Evolutionary conservation across 345 rosid species (phyloP).

Genomic region (Bruguiera sexangula): DNA sequence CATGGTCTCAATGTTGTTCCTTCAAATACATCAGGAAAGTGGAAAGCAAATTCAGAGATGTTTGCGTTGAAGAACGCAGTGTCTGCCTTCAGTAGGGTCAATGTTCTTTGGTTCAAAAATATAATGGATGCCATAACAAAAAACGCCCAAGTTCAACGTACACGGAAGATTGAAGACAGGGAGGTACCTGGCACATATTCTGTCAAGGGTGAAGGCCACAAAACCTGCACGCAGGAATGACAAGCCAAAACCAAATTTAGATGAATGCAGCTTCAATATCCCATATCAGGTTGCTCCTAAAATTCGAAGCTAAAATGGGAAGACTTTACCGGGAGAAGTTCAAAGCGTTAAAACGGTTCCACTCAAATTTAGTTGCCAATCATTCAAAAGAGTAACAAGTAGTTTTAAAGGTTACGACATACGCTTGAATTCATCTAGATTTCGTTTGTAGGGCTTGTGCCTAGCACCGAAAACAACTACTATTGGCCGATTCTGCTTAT

Average conservation of each 20-base stretch:
- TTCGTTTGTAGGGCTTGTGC: slow-evolving; percentile 62
- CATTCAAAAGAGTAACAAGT: neutral
- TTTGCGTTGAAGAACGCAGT: neutral
- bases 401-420: slow-evolving; percentile 16
- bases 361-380: too few relatives aligned
- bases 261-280: neutral
- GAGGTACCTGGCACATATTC: slow-evolving; percentile 58
- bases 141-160: too few relatives aligned
- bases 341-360: too few relatives aligned
- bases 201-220: slow-evolving; percentile 63
- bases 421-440: slow-evolving; percentile 78
- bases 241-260: neutral
- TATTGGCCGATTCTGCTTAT: slow-evolving; percentile 67
- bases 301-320: too few relatives aligned
- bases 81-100: neutral
- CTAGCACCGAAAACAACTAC: slow-evolving; percentile 50
- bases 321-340: too few relatives aligned
- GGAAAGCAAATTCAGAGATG: neutral
- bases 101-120: neutral
- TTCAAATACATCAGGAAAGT: neutral
- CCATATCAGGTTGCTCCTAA: too few relatives aligned
- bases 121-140: too few relatives aligned
- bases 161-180: neutral
- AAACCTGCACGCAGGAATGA: slow-evolving; percentile 41
- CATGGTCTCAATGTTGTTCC: slow-evolving; percentile 1